phyloP scores from a whole-genome alignment of 2,329 filamentous ascomycete species.

The Blastomyces emzantsi region DNA sequence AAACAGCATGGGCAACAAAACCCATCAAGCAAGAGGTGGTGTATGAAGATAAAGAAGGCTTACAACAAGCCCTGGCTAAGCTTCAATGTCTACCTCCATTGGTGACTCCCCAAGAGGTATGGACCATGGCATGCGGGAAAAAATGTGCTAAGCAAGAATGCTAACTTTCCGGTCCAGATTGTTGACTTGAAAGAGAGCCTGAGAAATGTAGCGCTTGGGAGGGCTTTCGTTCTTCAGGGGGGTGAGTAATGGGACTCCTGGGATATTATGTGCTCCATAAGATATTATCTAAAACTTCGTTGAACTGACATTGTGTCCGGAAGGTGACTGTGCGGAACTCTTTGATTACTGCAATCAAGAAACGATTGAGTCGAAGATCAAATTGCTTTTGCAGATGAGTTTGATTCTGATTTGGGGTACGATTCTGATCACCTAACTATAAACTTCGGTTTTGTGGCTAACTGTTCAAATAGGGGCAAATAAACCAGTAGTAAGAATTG shows the following conservation, averaged over 20 bases:
- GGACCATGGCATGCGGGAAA: background rate
- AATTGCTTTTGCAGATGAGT: constrained; percentile 94
- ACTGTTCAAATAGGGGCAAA: constrained; percentile 40
- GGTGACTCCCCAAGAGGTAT: constrained; percentile 39
- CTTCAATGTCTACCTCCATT: constrained; percentile 39
- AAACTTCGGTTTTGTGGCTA: constrained; percentile 6
- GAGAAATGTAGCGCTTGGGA: constrained; percentile 77
- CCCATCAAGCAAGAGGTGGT: constrained; percentile 40
- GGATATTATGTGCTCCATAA: background rate
- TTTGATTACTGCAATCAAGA: constrained; percentile 91
- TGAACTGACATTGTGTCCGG: background rate
- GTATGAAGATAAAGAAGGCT: constrained; percentile 36
- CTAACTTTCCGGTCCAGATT: constrained; percentile 43
- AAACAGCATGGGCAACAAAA: constrained; percentile 35
- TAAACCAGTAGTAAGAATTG: constrained; percentile 83
- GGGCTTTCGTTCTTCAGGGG: constrained; percentile 89
- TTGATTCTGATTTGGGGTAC: constrained; percentile 80
- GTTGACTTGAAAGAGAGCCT: constrained; percentile 67
- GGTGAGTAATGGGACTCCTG: constrained; percentile 39
- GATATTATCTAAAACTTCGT: background rate
- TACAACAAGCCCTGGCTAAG: constrained; percentile 34
- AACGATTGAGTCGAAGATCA: constrained; percentile 92
- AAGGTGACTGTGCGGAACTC: constrained; percentile 79
- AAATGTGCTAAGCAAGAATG: background rate
- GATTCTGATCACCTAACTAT: constrained; percentile 36